A percentile compares a stretch with the other conserved stretches of the same genome.
These are phyloP conservation scores for Aspergillus pseudoterreus DNA, from an alignment of 2,329 filamentous ascomycete species.

Conservation along the genomic window DNA sequence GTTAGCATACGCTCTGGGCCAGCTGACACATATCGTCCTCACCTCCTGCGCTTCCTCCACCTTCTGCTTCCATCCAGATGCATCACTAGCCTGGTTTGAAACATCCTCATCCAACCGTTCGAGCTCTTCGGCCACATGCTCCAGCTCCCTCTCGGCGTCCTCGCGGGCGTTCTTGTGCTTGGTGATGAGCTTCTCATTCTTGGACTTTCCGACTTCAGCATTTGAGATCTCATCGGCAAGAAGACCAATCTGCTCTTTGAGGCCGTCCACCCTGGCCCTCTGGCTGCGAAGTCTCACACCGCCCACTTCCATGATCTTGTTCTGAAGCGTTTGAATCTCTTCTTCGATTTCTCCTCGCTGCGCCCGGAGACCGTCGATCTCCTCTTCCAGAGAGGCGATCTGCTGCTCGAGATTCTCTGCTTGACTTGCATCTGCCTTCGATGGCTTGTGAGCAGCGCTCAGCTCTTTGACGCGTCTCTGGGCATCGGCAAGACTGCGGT, in stretches of 20 bases:
- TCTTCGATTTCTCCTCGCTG: slow-evolving; percentile 89
- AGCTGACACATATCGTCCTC: slow-evolving; percentile 10
- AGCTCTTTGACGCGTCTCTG: slow-evolving; percentile 84
- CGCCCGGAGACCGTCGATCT: slow-evolving; percentile 72
- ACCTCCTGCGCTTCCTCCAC: slow-evolving; percentile 77
- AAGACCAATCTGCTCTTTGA: slow-evolving; percentile 80
- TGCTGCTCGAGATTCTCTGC: slow-evolving; percentile 71
- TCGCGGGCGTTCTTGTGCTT: slow-evolving; percentile 82
- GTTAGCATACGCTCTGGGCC: slow-evolving; percentile 19
- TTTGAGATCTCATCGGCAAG: slow-evolving; percentile 78
- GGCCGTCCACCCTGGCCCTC: slow-evolving; percentile 81
- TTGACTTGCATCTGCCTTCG: slow-evolving; percentile 73
- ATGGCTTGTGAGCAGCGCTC: slow-evolving; percentile 73
- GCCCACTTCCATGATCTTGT: slow-evolving; percentile 98
- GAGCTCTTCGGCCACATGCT: slow-evolving; percentile 66
- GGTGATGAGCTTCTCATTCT: slow-evolving; percentile 84
- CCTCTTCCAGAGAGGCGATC: slow-evolving; percentile 68
- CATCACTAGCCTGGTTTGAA: slow-evolving; percentile 69
- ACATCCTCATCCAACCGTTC: slow-evolving; percentile 77
- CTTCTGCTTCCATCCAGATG: slow-evolving; percentile 66
- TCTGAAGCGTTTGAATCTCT: slow-evolving; percentile 87
- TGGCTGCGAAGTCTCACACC: slow-evolving; percentile 89
- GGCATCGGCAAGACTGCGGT: slow-evolving; percentile 78
- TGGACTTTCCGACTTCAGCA: slow-evolving; percentile 82
- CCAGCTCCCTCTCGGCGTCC: slow-evolving; percentile 76